phyloP scores from a whole-genome alignment of 106 monocot species.

The Vanilla planifolia region DNA sequence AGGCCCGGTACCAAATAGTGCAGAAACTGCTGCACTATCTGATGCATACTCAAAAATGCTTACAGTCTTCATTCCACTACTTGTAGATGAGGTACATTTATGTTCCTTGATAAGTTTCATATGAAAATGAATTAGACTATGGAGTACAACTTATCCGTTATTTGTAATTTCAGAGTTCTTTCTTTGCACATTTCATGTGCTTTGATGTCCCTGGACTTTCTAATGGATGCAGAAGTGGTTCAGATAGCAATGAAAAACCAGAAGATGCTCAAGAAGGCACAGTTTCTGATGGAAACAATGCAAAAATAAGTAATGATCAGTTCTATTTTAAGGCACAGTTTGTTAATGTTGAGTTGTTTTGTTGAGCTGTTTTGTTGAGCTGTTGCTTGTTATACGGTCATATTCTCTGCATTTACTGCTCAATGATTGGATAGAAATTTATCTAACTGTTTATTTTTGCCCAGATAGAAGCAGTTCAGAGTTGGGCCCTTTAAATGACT shows the following conservation, averaged over 20 bases:
- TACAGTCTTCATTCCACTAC: conserved; percentile 88
- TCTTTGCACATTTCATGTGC: conserved; percentile 99
- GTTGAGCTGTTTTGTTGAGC: neutral
- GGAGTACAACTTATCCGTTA: conserved; percentile 4
- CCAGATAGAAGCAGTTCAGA: conserved; percentile 48
- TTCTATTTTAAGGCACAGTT: neutral
- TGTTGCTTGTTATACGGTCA: neutral
- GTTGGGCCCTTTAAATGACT: conserved; percentile 67
- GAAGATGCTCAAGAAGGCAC: conserved; percentile 22
- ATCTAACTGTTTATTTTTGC: too few species aligned
- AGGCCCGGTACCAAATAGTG: conserved; percentile 40
- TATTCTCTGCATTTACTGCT: conserved; percentile 1
- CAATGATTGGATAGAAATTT: too few species aligned
- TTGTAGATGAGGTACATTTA: conserved; percentile 80
- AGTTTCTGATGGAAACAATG: conserved; percentile 43
- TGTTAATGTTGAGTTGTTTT: too few species aligned
- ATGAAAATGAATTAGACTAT: neutral
- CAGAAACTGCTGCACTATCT: conserved; percentile 65
- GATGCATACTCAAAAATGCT: conserved; percentile 97
- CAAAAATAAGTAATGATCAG: conserved; percentile 18
- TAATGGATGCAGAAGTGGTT: conserved; percentile 23
- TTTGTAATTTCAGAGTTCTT: conserved; percentile 63
- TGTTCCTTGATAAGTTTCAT: conserved; percentile 3
- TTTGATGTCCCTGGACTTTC: conserved; percentile 70
- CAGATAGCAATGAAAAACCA: conserved; percentile 24